Evolutionary conservation across 495 filamentous ascomycete species (phyloP), one percentile per base, ranked within the genome.

Genomic region (Aspergillus egyptiacus): DNA sequence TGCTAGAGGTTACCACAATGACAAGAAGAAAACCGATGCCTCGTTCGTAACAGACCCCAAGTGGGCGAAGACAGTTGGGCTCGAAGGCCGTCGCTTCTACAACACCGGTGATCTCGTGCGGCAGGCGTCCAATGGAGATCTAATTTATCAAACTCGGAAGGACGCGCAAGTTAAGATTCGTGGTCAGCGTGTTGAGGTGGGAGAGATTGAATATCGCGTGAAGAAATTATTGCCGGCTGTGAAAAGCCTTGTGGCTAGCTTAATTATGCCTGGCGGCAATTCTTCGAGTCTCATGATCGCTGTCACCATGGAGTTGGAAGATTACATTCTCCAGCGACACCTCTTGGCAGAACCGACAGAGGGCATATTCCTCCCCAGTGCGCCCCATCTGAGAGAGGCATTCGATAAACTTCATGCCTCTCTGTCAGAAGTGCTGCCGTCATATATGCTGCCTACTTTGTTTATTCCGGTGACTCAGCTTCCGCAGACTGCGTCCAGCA

Each of bases 1-100:
- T 5, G 64, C 79, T 38, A 70, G 74, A 8, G 86, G 84, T 3
- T 91, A 91, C 57, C 68, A 89, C 31, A 73, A 78, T 40, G 72
- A 74, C 57, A 66, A 71, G 1, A 72, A 78, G 6, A 64, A 83
- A 32, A 86, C 82, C 0, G 58, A 69, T 5, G 27, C 38, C n/a
- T 27, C 36, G 1, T 50, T 50, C 31, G 28, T 50, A 7, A 23
- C 47, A 7, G 20, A 50, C 22, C 0, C 63, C 73, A 78, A 0
- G 50, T 53, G 11, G 71, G 73, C 64, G 72, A 11, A 24, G 20
- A 20, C 17, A 17, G 24, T 11, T 39, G 11, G 63, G 64, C 0
- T 14, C 32, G 19, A 40, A 17, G 19, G 37, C 9, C 34, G 48
- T 17, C 31, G 51, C 15, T 30, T 58, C 25, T 58, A 58, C 23